phyloP scores from a whole-genome alignment of 768 basidiomycete genomes.

The Daedaleopsis nitida region DNA sequence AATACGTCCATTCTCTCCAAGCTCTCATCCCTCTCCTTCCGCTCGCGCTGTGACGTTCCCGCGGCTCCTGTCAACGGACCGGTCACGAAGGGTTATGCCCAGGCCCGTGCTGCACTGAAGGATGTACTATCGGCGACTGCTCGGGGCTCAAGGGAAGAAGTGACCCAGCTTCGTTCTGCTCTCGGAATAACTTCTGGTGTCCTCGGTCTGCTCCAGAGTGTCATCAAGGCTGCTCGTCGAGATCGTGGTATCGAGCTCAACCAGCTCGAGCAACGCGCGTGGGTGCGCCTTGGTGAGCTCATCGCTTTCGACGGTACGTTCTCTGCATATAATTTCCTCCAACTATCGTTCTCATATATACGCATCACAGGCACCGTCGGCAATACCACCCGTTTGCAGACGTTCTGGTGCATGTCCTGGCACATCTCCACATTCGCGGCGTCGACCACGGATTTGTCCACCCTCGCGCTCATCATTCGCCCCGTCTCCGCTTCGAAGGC shows the following conservation, averaged over 20 bases:
- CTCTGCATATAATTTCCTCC: background rate
- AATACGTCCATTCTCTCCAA: conserved; percentile 11
- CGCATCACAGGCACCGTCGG: conserved; percentile 30
- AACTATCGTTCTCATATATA: background rate
- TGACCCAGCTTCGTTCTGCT: conserved; percentile 38
- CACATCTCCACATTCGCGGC: conserved; percentile 41
- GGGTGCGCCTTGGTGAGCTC: conserved; percentile 54
- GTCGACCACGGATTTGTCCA: conserved; percentile 51
- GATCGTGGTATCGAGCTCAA: conserved; percentile 39
- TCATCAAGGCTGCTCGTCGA: conserved; percentile 31
- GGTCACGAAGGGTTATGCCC: conserved; percentile 10
- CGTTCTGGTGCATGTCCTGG: conserved; percentile 54
- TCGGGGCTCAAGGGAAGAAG: conserved; percentile 42
- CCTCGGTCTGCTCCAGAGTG: conserved; percentile 37
- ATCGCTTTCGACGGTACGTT: conserved; percentile 41
- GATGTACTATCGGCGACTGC: conserved; percentile 34
- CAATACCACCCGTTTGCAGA: conserved; percentile 47
- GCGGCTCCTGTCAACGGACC: background rate
- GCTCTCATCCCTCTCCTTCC: conserved; percentile 6
- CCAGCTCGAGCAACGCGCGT: conserved; percentile 48
- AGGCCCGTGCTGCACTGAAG: conserved; percentile 29
- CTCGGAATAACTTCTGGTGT: conserved; percentile 42
- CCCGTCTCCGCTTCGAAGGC: conserved; percentile 48
- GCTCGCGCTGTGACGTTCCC: background rate
- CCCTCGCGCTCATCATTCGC: conserved; percentile 58